Percentiles rank a stretch among this genome's conserved stretches.
These are phyloP conservation scores for Talaromyces ruber DNA, from an alignment of 495 filamentous ascomycete genomes.

Conservation along the genomic window DNA sequence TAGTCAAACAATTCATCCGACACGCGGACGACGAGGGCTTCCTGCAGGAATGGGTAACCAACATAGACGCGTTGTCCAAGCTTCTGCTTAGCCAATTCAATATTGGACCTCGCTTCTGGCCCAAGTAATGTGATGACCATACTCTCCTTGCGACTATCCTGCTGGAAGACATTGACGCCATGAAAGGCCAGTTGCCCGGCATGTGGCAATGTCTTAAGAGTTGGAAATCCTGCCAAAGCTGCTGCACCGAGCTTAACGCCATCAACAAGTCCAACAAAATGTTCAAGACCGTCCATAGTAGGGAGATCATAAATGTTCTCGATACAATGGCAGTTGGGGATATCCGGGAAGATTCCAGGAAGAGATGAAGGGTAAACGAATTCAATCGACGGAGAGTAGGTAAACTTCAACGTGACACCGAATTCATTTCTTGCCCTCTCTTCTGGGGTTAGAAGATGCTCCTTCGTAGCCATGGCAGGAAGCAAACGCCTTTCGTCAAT, in stretches of 20 bases:
- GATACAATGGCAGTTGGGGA: conserved; percentile 79
- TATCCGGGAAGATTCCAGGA: conserved; percentile 83
- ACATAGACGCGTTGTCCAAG: conserved; percentile 82
- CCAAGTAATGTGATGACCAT: conserved; percentile 83
- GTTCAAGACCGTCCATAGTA: conserved; percentile 80
- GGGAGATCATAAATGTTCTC: conserved; percentile 95
- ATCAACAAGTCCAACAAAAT: conserved; percentile 77
- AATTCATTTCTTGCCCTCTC: conserved; percentile 83
- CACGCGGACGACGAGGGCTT: conserved; percentile 79
- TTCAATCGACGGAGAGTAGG: conserved; percentile 66
- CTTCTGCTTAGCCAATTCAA: conserved; percentile 64
- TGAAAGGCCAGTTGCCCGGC: conserved; percentile 76
- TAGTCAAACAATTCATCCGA: conserved; percentile 95
- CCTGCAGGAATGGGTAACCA: conserved; percentile 92
- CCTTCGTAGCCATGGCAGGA: conserved; percentile 74
- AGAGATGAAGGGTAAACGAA: conserved; percentile 80
- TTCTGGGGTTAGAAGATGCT: conserved; percentile 62
- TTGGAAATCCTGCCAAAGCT: conserved; percentile 89
- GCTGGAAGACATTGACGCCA: conserved; percentile 92
- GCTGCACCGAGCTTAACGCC: conserved; percentile 73
- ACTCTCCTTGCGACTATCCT: conserved; percentile 93
- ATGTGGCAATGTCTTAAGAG: conserved; percentile 73
- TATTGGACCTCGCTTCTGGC: conserved; percentile 58
- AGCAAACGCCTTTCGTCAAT: conserved; percentile 86
- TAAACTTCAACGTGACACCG: conserved; percentile 87